Conservation (phyloP, 169 alveolate species). For the Plasmodium vivax region DNA sequence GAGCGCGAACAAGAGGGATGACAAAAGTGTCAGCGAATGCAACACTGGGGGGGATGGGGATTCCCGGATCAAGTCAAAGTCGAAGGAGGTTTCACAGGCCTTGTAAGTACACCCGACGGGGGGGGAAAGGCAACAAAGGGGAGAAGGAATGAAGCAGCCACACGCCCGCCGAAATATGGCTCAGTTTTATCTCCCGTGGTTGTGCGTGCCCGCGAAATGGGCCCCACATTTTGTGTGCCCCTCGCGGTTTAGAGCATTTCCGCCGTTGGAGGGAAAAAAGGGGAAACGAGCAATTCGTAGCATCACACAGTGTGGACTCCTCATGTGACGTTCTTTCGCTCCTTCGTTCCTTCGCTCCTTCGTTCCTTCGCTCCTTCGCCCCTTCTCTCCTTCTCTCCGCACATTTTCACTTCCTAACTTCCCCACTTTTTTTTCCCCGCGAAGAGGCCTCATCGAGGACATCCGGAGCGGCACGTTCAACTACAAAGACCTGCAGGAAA, state of each 20-base stretch:
- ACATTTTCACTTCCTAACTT: background rate
- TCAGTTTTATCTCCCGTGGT: background rate
- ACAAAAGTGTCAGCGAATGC: background rate
- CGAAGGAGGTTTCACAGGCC: constrained; percentile 24
- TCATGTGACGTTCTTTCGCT: background rate
- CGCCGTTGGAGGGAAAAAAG: background rate
- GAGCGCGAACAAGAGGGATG: constrained; percentile 1
- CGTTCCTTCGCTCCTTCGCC: background rate
- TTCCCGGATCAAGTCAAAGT: background rate
- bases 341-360: no score
- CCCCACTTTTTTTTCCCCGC: background rate
- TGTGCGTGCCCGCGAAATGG: background rate
- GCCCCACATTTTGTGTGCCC: background rate
- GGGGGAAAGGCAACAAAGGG: background rate
- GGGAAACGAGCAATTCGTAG: background rate
- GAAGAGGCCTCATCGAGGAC: constrained; percentile 30
- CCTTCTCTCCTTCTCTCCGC: background rate
- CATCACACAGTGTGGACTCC: background rate
- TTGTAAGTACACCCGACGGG: background rate
- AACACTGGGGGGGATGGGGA: background rate
- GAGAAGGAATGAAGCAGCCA: background rate
- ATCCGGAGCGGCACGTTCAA: constrained; percentile 38
- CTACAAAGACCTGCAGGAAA: constrained; percentile 43
- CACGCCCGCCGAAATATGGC: background rate
- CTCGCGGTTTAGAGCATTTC: background rate